Base-by-base conservation (phyloP, 805 yeast genomes). In the Peterozyma xylosa region DNA sequence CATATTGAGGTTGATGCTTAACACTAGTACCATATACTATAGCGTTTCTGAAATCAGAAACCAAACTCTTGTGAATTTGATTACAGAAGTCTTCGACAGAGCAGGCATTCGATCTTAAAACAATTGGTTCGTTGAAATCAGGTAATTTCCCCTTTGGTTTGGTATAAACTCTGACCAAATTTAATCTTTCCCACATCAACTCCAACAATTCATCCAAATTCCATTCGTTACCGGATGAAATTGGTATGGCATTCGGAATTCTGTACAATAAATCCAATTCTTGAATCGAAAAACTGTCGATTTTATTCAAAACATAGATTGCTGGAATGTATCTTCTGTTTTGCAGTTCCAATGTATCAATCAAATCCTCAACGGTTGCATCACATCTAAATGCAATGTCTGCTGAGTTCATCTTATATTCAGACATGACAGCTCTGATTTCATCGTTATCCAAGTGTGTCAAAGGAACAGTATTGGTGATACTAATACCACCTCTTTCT, bases 171-270 rank as follows among this genome's bases (percentile, higher is more conserved):
- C 99, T 80, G 35, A 91, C 98, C 57, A 93, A 71, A 53, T 86
- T 82, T 56, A 93, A 75, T 60, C 83, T 78, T 44, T 82, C 86
- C 99, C 99, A 93, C 98, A 93, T 93, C 60, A 80, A 72, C 58
- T 91, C 96, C 53, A 93, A 71, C 53, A 93, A 73, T 65, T 91
- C 98, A 64, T 93, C 99, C 59, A 93, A 70, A 60, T 93, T 93
- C 99, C 99, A 93, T 52, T 95, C 96, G 59, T 85, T 76, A 50
- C 95, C 98, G 7, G 96, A 85, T 9, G 96, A 86, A 48, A 93
- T 91, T 35, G 99, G 99, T 42, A 93, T 95, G 7, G 98, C 97
- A 66, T 93, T 82, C 41, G 99, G 99, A 55, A 93, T 93, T 60
- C 93, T 79, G 70, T 86, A 84, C 49, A 93, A 66, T 47, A 93